Percentiles rank a stretch among this genome's conserved stretches.
phyloP scores from a whole-genome alignment of 2,329 filamentous ascomycete genomes.

The Exutisphaerella laricina region DNA sequence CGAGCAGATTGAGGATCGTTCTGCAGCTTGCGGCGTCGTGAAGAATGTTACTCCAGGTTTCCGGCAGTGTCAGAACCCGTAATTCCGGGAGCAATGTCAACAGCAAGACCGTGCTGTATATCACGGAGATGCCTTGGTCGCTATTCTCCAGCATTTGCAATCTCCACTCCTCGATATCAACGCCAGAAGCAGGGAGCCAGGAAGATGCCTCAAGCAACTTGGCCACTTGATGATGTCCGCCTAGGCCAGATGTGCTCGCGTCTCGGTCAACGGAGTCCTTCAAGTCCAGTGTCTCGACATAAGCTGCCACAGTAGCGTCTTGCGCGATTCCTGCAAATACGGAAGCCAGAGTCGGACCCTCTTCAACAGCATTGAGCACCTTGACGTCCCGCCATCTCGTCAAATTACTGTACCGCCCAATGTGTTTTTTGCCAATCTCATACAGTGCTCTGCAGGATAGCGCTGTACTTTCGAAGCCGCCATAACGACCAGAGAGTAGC shows the following conservation, averaged over 20 bases:
- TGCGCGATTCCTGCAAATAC: conserved; percentile 1
- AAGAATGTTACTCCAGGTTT: not conserved
- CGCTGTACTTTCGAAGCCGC: conserved; percentile 5
- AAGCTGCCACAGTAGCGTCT: not conserved
- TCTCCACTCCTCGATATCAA: conserved; percentile 1
- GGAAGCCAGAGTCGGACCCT: not conserved
- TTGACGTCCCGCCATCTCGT: not conserved
- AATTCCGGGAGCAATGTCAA: conserved; percentile 2
- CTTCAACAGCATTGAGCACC: not conserved
- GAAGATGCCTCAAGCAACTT: not conserved
- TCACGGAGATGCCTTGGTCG: not conserved
- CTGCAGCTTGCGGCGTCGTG: not conserved
- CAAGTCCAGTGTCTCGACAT: not conserved
- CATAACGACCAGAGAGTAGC: not conserved
- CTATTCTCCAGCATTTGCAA: not conserved
- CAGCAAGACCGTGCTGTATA: not conserved
- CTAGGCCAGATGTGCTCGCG: not conserved
- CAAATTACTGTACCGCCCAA: conserved; percentile 1
- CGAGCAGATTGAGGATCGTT: not conserved
- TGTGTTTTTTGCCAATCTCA: conserved; percentile 6
- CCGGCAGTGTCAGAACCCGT: not conserved
- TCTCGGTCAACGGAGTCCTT: not conserved
- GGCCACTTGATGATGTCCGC: not conserved
- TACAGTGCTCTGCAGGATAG: conserved; percentile 10
- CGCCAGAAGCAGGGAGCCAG: conserved; percentile 1